Evolutionary conservation across 371 early-diverging fungal species (phyloP).

Genomic region (Gilbertella persicaria): DNA sequence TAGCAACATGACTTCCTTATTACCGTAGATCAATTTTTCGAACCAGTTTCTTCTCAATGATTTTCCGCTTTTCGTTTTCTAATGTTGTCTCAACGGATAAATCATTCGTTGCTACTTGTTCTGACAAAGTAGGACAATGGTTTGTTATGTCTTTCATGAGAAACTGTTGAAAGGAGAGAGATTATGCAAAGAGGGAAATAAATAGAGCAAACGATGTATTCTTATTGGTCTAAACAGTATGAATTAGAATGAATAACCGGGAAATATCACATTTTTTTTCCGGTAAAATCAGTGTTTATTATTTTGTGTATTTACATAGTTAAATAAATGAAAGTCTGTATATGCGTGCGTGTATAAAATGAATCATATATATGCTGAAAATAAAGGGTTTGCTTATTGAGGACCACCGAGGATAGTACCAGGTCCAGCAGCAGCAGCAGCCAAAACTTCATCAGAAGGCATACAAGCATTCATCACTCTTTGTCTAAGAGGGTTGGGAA

Average conservation of each 20-base stretch:
- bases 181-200: too few species aligned
- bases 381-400: constrained; percentile 10
- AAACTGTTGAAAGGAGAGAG: too few species aligned
- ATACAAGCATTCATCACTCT: constrained; percentile 35
- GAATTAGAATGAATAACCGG: too few species aligned
- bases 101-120: too few species aligned
- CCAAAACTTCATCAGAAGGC: constrained; percentile 38
- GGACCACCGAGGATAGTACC: constrained; percentile 51
- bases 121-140: too few species aligned
- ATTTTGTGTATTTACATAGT: too few species aligned
- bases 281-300: too few species aligned
- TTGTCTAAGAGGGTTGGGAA: constrained; percentile 30
- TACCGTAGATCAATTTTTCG: constrained; percentile 24
- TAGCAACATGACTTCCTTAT: background rate
- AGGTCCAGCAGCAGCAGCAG: constrained; percentile 48
- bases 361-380: background rate
- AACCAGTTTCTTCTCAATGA: constrained; percentile 11
- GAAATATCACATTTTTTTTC: too few species aligned
- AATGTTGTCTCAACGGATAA: background rate
- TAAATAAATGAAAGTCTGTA: too few species aligned
- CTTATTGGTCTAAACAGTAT: too few species aligned
- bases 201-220: too few species aligned
- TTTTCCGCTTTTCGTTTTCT: background rate
- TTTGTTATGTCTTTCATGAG: too few species aligned
- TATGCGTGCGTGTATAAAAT: background rate